These are phyloP conservation scores for Penicillium taxi DNA, from an alignment of 495 filamentous ascomycete genomes.

Conservation along the genomic window DNA sequence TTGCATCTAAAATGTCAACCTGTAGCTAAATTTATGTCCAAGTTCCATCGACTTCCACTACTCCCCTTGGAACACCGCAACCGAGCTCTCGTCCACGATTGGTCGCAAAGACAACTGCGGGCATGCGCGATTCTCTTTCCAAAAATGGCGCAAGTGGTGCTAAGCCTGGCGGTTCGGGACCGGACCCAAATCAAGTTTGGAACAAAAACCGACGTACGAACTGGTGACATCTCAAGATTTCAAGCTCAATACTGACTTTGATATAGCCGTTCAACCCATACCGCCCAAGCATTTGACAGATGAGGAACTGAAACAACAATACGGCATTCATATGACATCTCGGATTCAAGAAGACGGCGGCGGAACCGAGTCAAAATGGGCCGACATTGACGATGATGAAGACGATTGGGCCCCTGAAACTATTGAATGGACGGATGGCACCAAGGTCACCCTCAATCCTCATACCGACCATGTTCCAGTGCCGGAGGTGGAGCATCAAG, in stretches of 20 bases:
- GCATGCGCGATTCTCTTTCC: slow-evolving; percentile 45
- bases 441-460: slow-evolving; percentile 77
- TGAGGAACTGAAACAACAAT: slow-evolving; percentile 91
- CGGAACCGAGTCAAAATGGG: slow-evolving; percentile 87
- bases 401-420: slow-evolving; percentile 96
- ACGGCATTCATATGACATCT: slow-evolving; percentile 92
- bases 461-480: slow-evolving; percentile 32
- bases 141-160: slow-evolving; percentile 37
- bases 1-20: no score
- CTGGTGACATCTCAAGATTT: background rate
- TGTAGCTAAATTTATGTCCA: no score
- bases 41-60: slow-evolving; percentile 36
- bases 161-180: slow-evolving; percentile 44
- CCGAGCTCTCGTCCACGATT: slow-evolving; percentile 50
- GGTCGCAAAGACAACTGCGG: slow-evolving; percentile 58
- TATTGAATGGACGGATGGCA: slow-evolving; percentile 96
- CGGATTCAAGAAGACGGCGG: slow-evolving; percentile 76
- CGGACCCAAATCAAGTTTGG: slow-evolving; percentile 79
- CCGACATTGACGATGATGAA: slow-evolving; percentile 97
- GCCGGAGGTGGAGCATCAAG: slow-evolving; percentile 18
- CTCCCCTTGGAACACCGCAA: slow-evolving; percentile 34
- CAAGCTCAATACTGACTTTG: slow-evolving; percentile 18
- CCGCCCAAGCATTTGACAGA: slow-evolving; percentile 91
- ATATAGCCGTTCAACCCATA: slow-evolving; percentile 62
- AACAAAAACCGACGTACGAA: slow-evolving; percentile 92